phyloP scores from a whole-genome alignment of 441 rosid genomes.

The Populus tomentosa region DNA sequence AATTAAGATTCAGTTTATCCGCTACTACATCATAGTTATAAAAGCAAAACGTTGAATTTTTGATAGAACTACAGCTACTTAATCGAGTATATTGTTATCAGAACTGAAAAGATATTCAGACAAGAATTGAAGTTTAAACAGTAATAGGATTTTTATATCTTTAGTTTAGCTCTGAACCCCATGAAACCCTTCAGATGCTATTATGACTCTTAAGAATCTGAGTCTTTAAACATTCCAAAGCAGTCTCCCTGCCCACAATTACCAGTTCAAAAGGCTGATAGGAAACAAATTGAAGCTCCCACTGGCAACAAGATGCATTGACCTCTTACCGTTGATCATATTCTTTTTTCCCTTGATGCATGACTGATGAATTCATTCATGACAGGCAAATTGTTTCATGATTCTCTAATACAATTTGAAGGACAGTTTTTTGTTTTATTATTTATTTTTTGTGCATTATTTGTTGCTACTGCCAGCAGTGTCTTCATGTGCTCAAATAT shows the following conservation, averaged over 20 bases:
- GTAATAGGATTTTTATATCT: not conserved
- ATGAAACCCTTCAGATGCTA: not conserved
- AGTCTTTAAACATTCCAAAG: not conserved
- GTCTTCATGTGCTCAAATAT: not conserved
- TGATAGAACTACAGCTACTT: not conserved
- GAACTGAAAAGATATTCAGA: not conserved
- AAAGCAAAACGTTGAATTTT: not conserved
- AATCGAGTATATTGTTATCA: not conserved
- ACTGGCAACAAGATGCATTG: not conserved
- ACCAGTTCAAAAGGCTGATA: not conserved
- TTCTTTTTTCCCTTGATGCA: not conserved
- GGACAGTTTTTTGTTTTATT: no score
- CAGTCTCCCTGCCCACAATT: not conserved
- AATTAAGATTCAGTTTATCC: not conserved
- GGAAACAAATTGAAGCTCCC: not conserved
- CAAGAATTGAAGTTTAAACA: not conserved
- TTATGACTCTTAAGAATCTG: not conserved
- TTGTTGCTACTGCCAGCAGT: no score
- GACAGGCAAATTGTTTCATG: not conserved
- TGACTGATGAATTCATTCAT: not conserved
- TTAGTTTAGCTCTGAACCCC: not conserved
- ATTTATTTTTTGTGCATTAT: no score
- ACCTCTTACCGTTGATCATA: not conserved
- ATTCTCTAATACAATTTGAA: no score
- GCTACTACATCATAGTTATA: not conserved